Percentiles rank a stretch among this genome's conserved stretches.
These are phyloP conservation scores for Melanogaster broomeanus DNA, from an alignment of 768 basidiomycete genomes.

Conservation along the genomic window DNA sequence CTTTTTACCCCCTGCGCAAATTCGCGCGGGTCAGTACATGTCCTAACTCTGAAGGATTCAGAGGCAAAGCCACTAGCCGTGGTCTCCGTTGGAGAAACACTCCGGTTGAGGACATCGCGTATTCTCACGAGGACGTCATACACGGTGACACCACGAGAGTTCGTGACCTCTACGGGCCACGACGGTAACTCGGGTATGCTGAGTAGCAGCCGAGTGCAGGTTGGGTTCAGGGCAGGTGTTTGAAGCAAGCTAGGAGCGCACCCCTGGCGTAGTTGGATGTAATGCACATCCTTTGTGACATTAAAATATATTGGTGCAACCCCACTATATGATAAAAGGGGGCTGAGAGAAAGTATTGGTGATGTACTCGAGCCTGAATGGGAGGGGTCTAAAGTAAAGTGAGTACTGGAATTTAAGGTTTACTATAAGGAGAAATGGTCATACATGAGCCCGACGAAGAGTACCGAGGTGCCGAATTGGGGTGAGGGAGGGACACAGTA, in stretches of 20 bases:
- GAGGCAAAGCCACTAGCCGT: conserved; percentile 27
- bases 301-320: conserved; percentile 23
- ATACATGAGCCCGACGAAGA: conserved; percentile 21
- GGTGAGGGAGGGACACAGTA: conserved; percentile 33
- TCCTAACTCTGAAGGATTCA: conserved; percentile 31
- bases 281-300: conserved; percentile 24
- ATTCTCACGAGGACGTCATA: conserved; percentile 30
- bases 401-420: not conserved
- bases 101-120: conserved; percentile 26
- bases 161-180: conserved; percentile 33
- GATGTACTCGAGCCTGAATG: conserved; percentile 10
- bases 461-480: conserved; percentile 24
- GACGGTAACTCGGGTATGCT: conserved; percentile 23
- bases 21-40: conserved; percentile 34
- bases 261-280: conserved; percentile 18
- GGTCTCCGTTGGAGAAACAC: conserved; percentile 26
- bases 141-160: conserved; percentile 26
- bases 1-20: conserved; percentile 40
- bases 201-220: conserved; percentile 15
- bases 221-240: conserved; percentile 24
- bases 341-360: conserved; percentile 22
- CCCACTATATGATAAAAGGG: conserved; percentile 24
- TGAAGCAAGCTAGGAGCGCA: conserved; percentile 18
- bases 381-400: conserved; percentile 11
- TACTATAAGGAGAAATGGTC: not conserved